These are phyloP conservation scores for Flaveria bidentis DNA, from an alignment of 129 eudicot genomes.

Conservation along the genomic window DNA sequence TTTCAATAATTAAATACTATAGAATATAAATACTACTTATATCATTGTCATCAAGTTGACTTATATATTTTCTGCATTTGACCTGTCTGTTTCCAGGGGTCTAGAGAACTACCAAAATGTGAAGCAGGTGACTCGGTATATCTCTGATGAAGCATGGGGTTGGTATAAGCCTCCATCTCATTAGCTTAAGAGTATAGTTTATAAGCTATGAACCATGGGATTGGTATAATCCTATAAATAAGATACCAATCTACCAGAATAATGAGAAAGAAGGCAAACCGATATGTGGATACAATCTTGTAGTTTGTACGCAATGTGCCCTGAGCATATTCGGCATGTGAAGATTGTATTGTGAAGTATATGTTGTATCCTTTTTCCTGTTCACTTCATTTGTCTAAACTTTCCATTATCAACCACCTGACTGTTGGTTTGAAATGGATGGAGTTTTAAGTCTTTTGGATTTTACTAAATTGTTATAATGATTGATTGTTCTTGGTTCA, in stretches of 20 bases:
- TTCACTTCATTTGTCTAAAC: neutral
- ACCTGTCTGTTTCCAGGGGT: conserved; percentile 34
- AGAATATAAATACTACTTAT: neutral
- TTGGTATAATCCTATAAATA: neutral
- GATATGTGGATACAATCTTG: neutral
- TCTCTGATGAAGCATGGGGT: conserved; percentile 76
- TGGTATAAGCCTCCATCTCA: conserved; percentile 79
- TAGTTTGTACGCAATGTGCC: neutral
- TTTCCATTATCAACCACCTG: neutral
- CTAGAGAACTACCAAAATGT: conserved; percentile 73
- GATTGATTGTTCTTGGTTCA: neutral
- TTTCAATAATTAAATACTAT: neutral
- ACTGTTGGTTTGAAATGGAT: neutral
- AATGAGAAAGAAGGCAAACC: conserved; percentile 6
- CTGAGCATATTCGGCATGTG: neutral
- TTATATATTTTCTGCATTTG: neutral
- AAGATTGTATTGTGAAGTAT: neutral
- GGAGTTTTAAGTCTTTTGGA: neutral
- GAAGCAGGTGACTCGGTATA: conserved; percentile 76
- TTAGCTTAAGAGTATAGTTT: conserved; percentile 29
- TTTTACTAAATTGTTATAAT: neutral
- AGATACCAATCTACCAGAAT: neutral
- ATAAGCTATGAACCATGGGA: neutral
- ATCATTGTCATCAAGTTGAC: neutral
- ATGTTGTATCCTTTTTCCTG: neutral